Conservation (phyloP, 495 filamentous ascomycete species). For the Neurospora sp. region DNA sequence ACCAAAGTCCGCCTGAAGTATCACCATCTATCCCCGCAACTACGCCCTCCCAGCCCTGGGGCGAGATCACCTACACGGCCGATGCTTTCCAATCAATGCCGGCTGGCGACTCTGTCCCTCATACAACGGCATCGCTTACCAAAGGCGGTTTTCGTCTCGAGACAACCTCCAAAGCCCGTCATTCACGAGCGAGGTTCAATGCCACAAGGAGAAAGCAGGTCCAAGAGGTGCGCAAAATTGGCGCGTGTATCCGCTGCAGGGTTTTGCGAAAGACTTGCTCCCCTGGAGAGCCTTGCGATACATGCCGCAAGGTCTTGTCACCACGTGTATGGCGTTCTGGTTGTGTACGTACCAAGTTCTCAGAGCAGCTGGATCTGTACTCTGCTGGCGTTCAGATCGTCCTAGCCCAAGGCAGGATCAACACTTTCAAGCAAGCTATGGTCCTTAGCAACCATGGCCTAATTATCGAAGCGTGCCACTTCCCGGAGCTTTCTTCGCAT, state of each 20-base stretch:
- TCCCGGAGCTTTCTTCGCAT: constrained; percentile 44
- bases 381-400: constrained; percentile 59
- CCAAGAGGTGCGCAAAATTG: constrained; percentile 66
- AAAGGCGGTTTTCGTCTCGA: constrained; percentile 36
- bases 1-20: constrained; percentile 4
- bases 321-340: constrained; percentile 73
- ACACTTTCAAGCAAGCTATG: constrained; percentile 45
- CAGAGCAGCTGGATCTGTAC: constrained; percentile 63
- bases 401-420: constrained; percentile 56
- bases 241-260: constrained; percentile 77
- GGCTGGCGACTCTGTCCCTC: constrained; percentile 5
- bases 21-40: constrained; percentile 3
- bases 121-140: constrained; percentile 13
- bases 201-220: constrained; percentile 64
- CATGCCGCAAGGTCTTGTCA: constrained; percentile 67
- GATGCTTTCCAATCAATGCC: constrained; percentile 19
- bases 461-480: constrained; percentile 60
- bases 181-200: constrained; percentile 56
- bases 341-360: constrained; percentile 67
- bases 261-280: constrained; percentile 85
- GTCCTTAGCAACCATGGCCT: constrained; percentile 48
- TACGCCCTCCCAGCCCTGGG: constrained; percentile 29
- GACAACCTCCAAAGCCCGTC: constrained; percentile 24
- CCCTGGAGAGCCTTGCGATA: constrained; percentile 65
- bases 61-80: constrained; percentile 31